Percentiles rank a stretch among this genome's conserved stretches.
Conservation (phyloP, 306 rosid species). For the Bauhinia variegata region DNA sequence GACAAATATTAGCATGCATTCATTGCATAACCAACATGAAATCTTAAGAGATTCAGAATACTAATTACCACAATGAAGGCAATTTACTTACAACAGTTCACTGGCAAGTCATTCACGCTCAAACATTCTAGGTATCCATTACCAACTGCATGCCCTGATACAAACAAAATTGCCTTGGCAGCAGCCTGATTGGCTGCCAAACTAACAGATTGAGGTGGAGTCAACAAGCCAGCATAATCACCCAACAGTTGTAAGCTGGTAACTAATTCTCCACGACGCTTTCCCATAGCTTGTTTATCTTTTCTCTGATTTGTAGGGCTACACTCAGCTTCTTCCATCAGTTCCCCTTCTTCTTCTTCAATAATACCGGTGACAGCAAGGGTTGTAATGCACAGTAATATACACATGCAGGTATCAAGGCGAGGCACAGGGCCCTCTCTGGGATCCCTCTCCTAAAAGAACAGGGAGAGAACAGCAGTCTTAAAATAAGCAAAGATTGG, state of each 20-base stretch:
- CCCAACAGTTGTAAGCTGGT: slow-evolving; percentile 81
- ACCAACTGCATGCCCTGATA: slow-evolving; percentile 64
- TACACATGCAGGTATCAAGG: slow-evolving; percentile 79
- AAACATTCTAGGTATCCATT: slow-evolving; percentile 53
- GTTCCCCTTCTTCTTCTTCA: slow-evolving; percentile 87
- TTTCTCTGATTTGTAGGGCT: slow-evolving; percentile 55
- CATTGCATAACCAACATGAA: slow-evolving; percentile 16
- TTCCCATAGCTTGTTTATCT: slow-evolving; percentile 57
- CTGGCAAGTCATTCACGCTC: slow-evolving; percentile 61
- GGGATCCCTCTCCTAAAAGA: slow-evolving; percentile 77
- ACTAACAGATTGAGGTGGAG: slow-evolving; percentile 66
- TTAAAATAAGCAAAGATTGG: slow-evolving; percentile 12
- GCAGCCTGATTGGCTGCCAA: slow-evolving; percentile 87
- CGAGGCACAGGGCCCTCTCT: slow-evolving; percentile 80
- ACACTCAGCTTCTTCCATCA: slow-evolving; percentile 63
- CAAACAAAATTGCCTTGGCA: slow-evolving; percentile 72
- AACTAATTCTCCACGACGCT: slow-evolving; percentile 66
- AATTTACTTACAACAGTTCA: slow-evolving; percentile 69
- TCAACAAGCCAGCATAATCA: slow-evolving; percentile 65
- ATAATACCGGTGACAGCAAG: slow-evolving; percentile 65
- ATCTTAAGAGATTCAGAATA: slow-evolving; percentile 27
- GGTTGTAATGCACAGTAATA: slow-evolving; percentile 73
- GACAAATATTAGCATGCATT: not conserved
- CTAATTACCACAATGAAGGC: slow-evolving; percentile 20
- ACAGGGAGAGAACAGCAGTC: slow-evolving; percentile 12